phyloP scores from a whole-genome alignment of 495 filamentous ascomycete genomes.

The Sordaria brevicollis region DNA sequence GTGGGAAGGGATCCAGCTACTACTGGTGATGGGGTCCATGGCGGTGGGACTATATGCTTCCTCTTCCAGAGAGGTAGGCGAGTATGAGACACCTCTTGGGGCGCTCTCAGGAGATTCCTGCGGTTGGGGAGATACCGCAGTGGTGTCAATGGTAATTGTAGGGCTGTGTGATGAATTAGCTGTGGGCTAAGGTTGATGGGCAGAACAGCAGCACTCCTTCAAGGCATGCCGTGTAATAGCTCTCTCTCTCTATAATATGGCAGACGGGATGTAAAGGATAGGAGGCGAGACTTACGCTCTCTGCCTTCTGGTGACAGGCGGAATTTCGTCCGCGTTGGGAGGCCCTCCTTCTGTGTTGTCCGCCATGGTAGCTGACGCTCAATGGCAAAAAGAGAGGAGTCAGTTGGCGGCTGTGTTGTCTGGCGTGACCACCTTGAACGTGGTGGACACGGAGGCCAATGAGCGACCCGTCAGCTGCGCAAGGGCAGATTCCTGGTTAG shows the following conservation, averaged over 20 bases:
- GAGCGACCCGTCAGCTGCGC: neutral
- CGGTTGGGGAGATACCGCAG: constrained; percentile 38
- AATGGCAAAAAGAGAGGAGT: neutral
- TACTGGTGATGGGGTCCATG: constrained; percentile 30
- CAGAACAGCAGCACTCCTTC: neutral
- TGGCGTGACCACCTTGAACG: neutral
- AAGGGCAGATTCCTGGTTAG: neutral
- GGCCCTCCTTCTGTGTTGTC: neutral
- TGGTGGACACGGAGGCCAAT: neutral
- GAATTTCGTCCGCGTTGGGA: neutral
- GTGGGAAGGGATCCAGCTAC: constrained; percentile 37
- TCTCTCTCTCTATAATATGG: too few species aligned
- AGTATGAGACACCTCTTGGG: constrained; percentile 14
- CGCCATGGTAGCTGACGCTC: neutral
- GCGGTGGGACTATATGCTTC: constrained; percentile 35
- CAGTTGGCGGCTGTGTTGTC: neutral
- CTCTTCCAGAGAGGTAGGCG: constrained; percentile 35
- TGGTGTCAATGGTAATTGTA: constrained; percentile 69
- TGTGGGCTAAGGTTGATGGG: constrained; percentile 1
- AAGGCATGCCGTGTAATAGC: neutral
- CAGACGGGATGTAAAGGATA: neutral
- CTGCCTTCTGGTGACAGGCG: neutral
- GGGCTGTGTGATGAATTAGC: constrained; percentile 29
- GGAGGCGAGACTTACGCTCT: constrained; percentile 13
- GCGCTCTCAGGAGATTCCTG: constrained; percentile 5